Evolutionary conservation across 257 asterid genomes (phyloP), one percentile per base, ranked within the genome.

Genomic region (Scutellaria barbata): DNA sequence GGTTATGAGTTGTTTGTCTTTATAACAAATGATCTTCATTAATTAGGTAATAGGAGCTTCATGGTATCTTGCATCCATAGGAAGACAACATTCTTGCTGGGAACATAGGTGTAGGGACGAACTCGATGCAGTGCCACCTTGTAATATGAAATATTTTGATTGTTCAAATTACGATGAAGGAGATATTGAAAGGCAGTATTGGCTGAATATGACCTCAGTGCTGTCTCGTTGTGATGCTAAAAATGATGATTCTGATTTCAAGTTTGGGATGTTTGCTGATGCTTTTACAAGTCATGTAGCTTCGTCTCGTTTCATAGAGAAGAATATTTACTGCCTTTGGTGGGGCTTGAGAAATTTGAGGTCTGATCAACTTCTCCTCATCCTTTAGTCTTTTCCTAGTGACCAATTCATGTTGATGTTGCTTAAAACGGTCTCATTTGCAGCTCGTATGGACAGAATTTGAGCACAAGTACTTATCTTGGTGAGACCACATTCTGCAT

Each of bases 331-430:
- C 76, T 88, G 98, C 84, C 96, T 95, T 22, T 95, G 99, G 99
- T 91, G 99, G 99, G 99, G 99, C 67, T 81, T 95, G 68, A 82
- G 98, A 77, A 95, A 95, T 76, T 80, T 95, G 84, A 91, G 99
- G 98, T 94, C 39, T 58, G 82, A 10, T 75, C 17, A 41, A 65
- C 39, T 41, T 13, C 17, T 41, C 51, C 30, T 7, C 18, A 10
- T 37, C 30, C 37, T 43, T 51, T 54, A 9, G 39, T 13, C 56
- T 13, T 10, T 9, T 73, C 12, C 9, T 18, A 17, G 22, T 7
- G 11, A 42, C 14, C 3, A 4, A 0, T 8, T 20, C 9, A 25
- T 35, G 59, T 66, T 81, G 22, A 72, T 46, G 25, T 64, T 58
- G 68, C 25, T 65, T 39, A 11, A 66, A 20, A 16, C 43, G 46